Percentiles rank a stretch among this genome's conserved stretches.
phyloP scores from a whole-genome alignment of 768 basidiomycete species.

The Macrocybe gigantea region DNA sequence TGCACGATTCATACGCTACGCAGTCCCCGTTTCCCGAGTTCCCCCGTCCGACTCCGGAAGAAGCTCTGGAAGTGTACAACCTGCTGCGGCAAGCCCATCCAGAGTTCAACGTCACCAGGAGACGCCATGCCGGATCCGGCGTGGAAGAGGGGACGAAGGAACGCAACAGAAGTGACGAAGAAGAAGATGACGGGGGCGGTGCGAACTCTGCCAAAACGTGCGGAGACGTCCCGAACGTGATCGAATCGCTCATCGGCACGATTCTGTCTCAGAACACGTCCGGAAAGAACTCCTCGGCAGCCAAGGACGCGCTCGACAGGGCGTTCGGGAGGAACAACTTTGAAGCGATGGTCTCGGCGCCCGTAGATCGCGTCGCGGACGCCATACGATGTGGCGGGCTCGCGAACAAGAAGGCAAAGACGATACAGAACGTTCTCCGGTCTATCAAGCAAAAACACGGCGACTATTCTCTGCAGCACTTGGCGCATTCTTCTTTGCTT shows the following conservation, averaged over 20 bases:
- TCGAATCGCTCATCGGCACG: slow-evolving; percentile 52
- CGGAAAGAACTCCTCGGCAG: slow-evolving; percentile 39
- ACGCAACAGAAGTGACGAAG: no score
- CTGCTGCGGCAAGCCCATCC: slow-evolving; percentile 35
- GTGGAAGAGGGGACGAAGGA: not conserved
- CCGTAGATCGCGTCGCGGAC: slow-evolving; percentile 34
- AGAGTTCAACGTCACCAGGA: slow-evolving; percentile 21
- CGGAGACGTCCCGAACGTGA: slow-evolving; percentile 44
- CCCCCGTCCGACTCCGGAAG: slow-evolving; percentile 34
- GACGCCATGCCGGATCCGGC: slow-evolving; percentile 13
- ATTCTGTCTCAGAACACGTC: slow-evolving; percentile 61
- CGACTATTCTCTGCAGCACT: slow-evolving; percentile 52
- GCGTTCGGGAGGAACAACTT: slow-evolving; percentile 48
- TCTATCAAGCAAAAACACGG: slow-evolving; percentile 42
- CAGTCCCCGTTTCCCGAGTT: slow-evolving; percentile 45
- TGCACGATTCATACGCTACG: slow-evolving; percentile 32
- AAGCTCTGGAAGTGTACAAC: slow-evolving; percentile 32
- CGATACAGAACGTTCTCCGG: slow-evolving; percentile 42
- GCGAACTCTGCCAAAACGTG: slow-evolving; percentile 38
- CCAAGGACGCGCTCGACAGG: slow-evolving; percentile 41
- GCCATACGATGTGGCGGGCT: slow-evolving; percentile 51
- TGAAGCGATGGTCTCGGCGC: slow-evolving; percentile 38
- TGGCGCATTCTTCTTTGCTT: slow-evolving; percentile 11
- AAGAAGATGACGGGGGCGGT: not conserved
- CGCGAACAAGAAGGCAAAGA: slow-evolving; percentile 53